Conservation (phyloP, 305 asterid genomes). For the Fraxinus sp. region DNA sequence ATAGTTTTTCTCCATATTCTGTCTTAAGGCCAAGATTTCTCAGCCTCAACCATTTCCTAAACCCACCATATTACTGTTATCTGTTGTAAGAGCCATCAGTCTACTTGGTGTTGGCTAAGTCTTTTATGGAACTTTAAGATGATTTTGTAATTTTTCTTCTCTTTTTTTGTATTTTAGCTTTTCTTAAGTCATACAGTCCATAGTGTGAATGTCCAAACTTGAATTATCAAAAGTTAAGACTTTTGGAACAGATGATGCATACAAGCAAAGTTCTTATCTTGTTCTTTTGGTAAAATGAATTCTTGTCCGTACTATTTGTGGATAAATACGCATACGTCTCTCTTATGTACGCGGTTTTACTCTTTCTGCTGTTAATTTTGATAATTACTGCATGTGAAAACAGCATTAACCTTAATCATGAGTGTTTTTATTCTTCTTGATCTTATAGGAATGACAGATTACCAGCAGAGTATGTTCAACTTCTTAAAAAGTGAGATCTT, state of each 20-base stretch:
- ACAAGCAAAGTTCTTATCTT: slow-evolving; percentile 23
- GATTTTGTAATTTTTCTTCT: slow-evolving; percentile 28
- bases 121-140: slow-evolving; percentile 30
- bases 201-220: slow-evolving; percentile 49
- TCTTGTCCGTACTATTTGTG: background rate
- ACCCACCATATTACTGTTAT: slow-evolving; percentile 15
- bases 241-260: slow-evolving; percentile 43
- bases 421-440: background rate
- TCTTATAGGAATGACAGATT: background rate
- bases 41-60: slow-evolving; percentile 26
- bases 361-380: slow-evolving; percentile 3
- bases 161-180: slow-evolving; percentile 15
- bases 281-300: slow-evolving; percentile 5
- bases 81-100: slow-evolving; percentile 7
- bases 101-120: slow-evolving; percentile 25
- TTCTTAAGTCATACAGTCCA: slow-evolving; percentile 38
- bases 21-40: slow-evolving; percentile 4
- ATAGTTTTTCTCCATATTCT: background rate
- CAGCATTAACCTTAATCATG: slow-evolving; percentile 12
- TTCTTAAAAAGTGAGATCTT: background rate
- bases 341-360: background rate
- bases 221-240: slow-evolving; percentile 22
- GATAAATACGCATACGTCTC: background rate
- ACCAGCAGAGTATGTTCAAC: background rate
- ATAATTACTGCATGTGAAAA: slow-evolving; percentile 11